These are phyloP conservation scores for Vitis rotundifolia DNA, from an alignment of 164 flowering plant species.

Conservation along the genomic window DNA sequence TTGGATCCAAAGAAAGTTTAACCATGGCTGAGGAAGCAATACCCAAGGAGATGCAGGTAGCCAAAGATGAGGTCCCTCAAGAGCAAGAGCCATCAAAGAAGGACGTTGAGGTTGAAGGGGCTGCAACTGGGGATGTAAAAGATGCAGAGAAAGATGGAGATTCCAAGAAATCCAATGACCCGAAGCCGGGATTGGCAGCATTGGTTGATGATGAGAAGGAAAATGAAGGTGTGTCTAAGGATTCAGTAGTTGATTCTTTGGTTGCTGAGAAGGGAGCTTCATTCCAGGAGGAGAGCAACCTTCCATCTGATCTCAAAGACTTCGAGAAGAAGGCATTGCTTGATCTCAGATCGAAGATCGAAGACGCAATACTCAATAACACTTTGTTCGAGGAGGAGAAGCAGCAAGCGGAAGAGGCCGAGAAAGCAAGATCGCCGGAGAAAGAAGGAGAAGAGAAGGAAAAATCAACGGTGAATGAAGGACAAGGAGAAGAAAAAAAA, in stretches of 20 bases:
- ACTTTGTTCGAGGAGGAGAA: slow-evolving; percentile 23
- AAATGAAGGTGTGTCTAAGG: not conserved
- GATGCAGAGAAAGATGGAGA: not conserved
- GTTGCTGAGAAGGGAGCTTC: slow-evolving; percentile 31
- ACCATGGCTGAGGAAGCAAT: slow-evolving; percentile 3
- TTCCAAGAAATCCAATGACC: slow-evolving; percentile 5
- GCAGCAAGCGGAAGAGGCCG: not conserved
- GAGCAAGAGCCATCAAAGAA: not conserved
- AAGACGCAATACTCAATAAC: slow-evolving; percentile 46
- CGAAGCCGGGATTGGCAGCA: slow-evolving; percentile 1
- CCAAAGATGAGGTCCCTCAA: not conserved
- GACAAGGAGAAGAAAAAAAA: not conserved
- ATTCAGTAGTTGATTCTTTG: not conserved
- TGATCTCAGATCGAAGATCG: slow-evolving; percentile 45
- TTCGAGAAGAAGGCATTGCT: slow-evolving; percentile 48
- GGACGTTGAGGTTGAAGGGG: not conserved
- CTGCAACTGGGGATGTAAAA: not conserved
- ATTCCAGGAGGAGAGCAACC: slow-evolving; percentile 42
- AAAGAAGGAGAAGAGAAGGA: not conserved
- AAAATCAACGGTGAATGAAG: not conserved
- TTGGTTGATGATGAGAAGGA: slow-evolving; percentile 7
- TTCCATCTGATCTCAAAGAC: slow-evolving; percentile 43
- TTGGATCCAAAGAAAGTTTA: not conserved
- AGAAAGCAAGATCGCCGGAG: not conserved
- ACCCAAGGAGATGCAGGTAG: not conserved